A percentile compares a stretch with the other conserved stretches of the same genome.
Evolutionary conservation across 169 alveolate genomes (phyloP).

Genomic region (Eimeria sp.): DNA sequence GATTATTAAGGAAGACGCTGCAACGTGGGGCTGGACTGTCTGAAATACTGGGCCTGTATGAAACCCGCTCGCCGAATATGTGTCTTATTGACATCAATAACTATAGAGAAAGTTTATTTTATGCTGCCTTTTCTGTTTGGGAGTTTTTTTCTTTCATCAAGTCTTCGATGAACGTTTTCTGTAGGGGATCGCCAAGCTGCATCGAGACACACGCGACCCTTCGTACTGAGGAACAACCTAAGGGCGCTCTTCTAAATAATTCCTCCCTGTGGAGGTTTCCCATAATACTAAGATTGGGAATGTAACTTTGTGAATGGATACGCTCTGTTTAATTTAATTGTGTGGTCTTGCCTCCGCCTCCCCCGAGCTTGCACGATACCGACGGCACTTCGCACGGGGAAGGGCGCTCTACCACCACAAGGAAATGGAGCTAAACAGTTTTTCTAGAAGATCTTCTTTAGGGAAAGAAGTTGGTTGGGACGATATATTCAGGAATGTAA

Average conservation of each 20-base stretch:
- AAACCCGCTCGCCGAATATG: background rate
- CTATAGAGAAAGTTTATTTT: background rate
- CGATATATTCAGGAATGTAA: constrained; percentile 66
- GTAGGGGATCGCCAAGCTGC: background rate
- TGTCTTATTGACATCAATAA: background rate
- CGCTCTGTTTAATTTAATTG: background rate
- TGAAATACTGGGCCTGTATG: background rate
- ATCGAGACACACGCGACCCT: background rate
- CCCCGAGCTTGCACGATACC: background rate
- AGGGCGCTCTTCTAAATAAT: background rate
- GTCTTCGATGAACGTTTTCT: background rate
- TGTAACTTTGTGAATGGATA: background rate
- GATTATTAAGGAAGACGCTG: background rate
- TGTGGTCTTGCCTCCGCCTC: background rate
- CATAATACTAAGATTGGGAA: background rate
- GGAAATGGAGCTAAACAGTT: constrained; percentile 16
- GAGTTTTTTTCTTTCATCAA: background rate
- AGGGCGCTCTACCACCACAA: background rate
- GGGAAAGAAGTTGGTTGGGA: constrained; percentile 75
- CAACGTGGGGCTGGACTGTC: constrained; percentile 12
- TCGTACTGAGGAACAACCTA: background rate
- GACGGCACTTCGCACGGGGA: background rate
- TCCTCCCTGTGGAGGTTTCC: background rate
- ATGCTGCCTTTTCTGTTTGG: background rate
- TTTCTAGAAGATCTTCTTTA: constrained; percentile 16